Conservation (phyloP, 176 grass and related monocot species). For the Phyllostachys edulis region DNA sequence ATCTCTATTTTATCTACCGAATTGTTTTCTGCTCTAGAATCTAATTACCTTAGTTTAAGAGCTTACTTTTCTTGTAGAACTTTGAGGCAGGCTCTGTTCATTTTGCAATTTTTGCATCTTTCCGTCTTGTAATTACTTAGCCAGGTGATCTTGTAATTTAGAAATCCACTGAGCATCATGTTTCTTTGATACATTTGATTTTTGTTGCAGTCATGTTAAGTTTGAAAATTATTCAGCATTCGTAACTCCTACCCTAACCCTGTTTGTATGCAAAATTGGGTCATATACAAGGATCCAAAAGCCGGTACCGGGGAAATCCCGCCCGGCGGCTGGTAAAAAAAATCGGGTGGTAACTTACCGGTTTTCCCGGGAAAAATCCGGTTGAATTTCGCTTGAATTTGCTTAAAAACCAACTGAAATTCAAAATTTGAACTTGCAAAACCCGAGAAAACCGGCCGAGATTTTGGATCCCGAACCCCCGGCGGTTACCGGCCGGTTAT, state of each 20-base stretch:
- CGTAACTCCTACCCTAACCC: neutral
- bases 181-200: neutral
- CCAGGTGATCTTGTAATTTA: neutral
- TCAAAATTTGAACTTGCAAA: no score
- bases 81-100: neutral
- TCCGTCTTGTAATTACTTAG: neutral
- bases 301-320: no score
- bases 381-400: no score
- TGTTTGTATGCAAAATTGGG: neutral
- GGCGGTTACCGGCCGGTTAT: no score
- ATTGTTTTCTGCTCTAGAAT: slow-evolving; percentile 5
- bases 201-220: neutral
- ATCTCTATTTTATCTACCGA: neutral
- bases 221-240: neutral
- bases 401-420: no score
- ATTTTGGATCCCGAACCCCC: no score
- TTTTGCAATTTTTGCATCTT: neutral
- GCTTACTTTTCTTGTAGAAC: neutral
- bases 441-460: no score
- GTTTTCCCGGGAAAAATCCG: no score
- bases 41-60: neutral
- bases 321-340: no score
- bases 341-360: no score
- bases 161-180: neutral
- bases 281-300: no score